Conservation (phyloP, 2,329 filamentous ascomycete genomes). For the Sordariomycetes sp. region DNA sequence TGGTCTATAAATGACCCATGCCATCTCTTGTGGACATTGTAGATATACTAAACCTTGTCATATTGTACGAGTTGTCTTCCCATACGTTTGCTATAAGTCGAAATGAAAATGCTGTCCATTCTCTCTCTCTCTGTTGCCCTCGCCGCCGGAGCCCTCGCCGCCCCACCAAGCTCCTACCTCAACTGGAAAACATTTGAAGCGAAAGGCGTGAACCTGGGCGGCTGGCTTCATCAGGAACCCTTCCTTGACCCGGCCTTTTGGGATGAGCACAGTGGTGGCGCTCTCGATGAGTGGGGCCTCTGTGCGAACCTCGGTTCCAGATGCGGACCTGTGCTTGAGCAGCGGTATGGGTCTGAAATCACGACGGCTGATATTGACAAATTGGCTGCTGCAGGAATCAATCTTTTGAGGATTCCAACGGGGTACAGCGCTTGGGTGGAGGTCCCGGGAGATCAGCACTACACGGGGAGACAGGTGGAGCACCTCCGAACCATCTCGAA, state of each 20-base stretch:
- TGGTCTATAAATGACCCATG: too few species aligned
- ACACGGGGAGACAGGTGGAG: background rate
- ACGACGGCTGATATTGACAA: background rate
- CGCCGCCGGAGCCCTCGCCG: background rate
- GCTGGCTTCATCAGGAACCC: background rate
- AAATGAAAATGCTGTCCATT: background rate
- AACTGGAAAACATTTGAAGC: background rate
- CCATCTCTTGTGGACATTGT: too few species aligned
- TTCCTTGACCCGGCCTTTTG: background rate
- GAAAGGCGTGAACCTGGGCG: background rate
- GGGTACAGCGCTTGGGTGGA: background rate
- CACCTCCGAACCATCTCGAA: background rate
- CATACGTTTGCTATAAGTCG: too few species aligned
- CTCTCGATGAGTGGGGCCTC: background rate
- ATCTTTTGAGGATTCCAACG: background rate
- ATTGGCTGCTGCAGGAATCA: background rate
- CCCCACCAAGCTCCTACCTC: background rate
- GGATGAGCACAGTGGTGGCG: background rate
- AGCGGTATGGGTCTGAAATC: background rate
- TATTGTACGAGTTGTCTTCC: too few species aligned
- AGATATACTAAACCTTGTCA: too few species aligned
- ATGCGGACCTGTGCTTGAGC: background rate
- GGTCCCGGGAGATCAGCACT: background rate
- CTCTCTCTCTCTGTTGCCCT: background rate
- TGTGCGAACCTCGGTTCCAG: background rate